Percentiles rank a stretch among this genome's conserved stretches.
Evolutionary conservation across 2,329 filamentous ascomycete species (phyloP).

Genomic region (Tolypocladium ovalisporum): DNA sequence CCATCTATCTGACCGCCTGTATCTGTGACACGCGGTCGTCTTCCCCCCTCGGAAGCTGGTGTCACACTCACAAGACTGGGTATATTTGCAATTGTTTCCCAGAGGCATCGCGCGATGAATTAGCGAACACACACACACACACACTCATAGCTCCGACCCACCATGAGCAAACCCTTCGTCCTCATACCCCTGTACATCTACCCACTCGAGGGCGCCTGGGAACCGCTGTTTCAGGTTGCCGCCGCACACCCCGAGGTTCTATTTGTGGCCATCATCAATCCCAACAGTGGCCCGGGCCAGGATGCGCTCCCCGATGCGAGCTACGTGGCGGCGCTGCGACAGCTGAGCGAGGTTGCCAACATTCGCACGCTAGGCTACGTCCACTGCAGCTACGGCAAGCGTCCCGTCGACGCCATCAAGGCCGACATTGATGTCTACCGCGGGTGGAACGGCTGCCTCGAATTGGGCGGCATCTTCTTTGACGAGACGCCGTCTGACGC

Average conservation of each 20-base stretch:
- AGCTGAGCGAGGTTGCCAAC: conserved; percentile 12
- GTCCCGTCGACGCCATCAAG: conserved; percentile 8
- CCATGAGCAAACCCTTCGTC: conserved; percentile 9
- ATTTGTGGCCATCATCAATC: conserved; percentile 21
- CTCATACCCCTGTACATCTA: conserved; percentile 23
- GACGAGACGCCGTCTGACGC: conserved; percentile 29
- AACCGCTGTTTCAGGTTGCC: conserved; percentile 15
- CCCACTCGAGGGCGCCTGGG: conserved; percentile 15
- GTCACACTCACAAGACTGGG: background rate
- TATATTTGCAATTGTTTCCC: background rate
- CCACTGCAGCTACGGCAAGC: conserved; percentile 17
- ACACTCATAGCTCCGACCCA: background rate
- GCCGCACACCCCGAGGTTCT: conserved; percentile 9
- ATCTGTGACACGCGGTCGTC: background rate
- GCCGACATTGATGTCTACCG: conserved; percentile 32
- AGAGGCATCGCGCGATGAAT: background rate
- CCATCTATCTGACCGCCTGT: background rate
- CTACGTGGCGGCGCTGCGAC: conserved; percentile 13
- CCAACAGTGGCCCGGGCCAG: conserved; percentile 17
- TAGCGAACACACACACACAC: background rate
- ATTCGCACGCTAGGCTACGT: conserved; percentile 19
- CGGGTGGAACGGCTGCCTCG: conserved; percentile 27
- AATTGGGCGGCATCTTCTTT: conserved; percentile 35
- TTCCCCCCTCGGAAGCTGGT: background rate
- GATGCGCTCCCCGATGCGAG: conserved; percentile 14